Evolutionary conservation across 768 basidiomycete species (phyloP).

Genomic region (Candolleomyces eurysporus): DNA sequence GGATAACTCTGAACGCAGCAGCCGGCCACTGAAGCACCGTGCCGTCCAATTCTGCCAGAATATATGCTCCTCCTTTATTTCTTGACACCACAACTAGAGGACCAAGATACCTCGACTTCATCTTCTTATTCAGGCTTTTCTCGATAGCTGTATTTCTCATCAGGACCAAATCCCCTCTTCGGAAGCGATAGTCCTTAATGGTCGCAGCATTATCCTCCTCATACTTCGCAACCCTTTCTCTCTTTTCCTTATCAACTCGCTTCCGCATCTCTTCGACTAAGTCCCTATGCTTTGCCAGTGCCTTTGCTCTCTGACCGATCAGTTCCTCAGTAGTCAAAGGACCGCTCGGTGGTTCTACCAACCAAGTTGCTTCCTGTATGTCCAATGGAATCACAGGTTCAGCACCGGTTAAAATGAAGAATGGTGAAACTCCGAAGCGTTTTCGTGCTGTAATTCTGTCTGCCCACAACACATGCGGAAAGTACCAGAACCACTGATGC

Average conservation of each 20-base stretch:
- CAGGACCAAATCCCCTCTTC: slow-evolving; percentile 30
- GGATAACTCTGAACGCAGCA: slow-evolving; percentile 18
- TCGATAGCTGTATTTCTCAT: slow-evolving; percentile 31
- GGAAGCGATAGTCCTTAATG: slow-evolving; percentile 17
- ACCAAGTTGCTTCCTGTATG: slow-evolving; percentile 24
- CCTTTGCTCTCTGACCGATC: slow-evolving; percentile 17
- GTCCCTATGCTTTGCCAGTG: slow-evolving; percentile 16
- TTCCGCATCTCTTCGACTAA: slow-evolving; percentile 18
- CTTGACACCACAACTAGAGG: slow-evolving; percentile 30
- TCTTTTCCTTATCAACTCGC: slow-evolving; percentile 11
- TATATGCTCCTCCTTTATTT: slow-evolving; percentile 28
- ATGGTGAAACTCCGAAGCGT: slow-evolving; percentile 26
- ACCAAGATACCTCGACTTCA: slow-evolving; percentile 34
- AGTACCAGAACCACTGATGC: slow-evolving; percentile 26
- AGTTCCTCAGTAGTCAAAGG: slow-evolving; percentile 18
- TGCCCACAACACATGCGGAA: slow-evolving; percentile 31
- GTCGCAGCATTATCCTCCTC: slow-evolving; percentile 12
- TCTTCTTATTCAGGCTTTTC: slow-evolving; percentile 26
- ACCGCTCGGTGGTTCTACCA: slow-evolving; percentile 17
- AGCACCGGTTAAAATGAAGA: slow-evolving; percentile 27
- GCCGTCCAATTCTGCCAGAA: slow-evolving; percentile 29
- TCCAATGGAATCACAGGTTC: slow-evolving; percentile 31
- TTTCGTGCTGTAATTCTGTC: slow-evolving; percentile 24
- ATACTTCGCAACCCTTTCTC: slow-evolving; percentile 18
- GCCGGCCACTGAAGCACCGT: slow-evolving; percentile 16